A percentile compares a stretch with the other conserved stretches of the same genome.
Evolutionary conservation across 2,329 filamentous ascomycete genomes (phyloP).

Genomic region (Colletotrichum sp.): DNA sequence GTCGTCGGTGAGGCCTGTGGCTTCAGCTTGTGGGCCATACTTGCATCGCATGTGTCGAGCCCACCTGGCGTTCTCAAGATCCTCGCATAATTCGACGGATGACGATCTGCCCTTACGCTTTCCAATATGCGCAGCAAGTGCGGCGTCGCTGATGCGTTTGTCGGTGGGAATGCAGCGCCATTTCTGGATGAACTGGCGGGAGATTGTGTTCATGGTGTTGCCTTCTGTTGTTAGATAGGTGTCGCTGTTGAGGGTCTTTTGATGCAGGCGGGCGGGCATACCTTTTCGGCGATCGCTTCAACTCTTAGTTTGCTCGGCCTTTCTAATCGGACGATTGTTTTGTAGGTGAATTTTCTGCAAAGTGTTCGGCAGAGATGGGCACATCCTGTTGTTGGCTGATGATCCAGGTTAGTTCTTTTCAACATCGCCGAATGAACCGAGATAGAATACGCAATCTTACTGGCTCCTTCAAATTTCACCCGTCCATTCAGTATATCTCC

Average conservation of each 20-base stretch:
- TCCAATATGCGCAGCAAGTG: neutral
- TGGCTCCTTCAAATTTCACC: neutral
- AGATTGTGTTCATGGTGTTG: neutral
- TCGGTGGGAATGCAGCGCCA: neutral
- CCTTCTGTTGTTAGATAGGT: neutral
- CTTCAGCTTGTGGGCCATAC: neutral
- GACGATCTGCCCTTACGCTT: neutral
- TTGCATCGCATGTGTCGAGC: neutral
- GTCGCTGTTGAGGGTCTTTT: neutral
- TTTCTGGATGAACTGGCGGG: neutral
- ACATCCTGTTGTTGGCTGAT: neutral
- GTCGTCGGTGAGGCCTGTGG: neutral
- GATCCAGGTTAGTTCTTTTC: neutral
- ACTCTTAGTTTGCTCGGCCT: neutral
- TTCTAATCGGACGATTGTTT: neutral
- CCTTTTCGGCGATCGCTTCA: neutral
- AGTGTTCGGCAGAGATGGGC: neutral
- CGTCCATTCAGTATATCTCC: neutral
- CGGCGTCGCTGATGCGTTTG: neutral
- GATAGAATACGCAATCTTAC: neutral
- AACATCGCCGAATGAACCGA: neutral
- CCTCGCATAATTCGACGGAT: neutral
- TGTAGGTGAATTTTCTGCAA: neutral
- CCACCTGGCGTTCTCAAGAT: neutral
- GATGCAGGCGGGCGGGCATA: neutral